Percentiles rank a stretch among this genome's conserved stretches.
These are phyloP conservation scores for Trichoderma semiorbis DNA, from an alignment of 2,329 filamentous ascomycete genomes.

Conservation along the genomic window DNA sequence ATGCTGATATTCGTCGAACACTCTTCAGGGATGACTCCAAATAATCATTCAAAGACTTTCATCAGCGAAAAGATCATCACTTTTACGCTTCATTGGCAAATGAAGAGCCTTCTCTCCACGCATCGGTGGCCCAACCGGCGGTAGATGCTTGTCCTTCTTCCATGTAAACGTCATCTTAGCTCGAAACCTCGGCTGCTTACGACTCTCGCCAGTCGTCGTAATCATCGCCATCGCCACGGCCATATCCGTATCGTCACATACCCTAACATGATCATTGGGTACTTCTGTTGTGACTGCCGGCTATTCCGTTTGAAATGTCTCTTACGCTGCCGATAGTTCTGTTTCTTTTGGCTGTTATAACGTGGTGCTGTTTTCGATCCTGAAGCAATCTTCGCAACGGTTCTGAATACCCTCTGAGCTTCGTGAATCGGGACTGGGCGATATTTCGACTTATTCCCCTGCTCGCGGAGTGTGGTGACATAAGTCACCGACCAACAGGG, in stretches of 20 bases:
- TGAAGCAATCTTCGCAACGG: neutral
- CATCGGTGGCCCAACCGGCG: neutral
- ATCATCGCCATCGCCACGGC: neutral
- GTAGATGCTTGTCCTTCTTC: neutral
- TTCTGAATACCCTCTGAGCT: neutral
- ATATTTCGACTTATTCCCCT: neutral
- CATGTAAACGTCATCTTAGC: neutral
- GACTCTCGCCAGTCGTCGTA: too few relatives aligned
- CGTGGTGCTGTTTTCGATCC: neutral
- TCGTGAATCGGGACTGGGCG: neutral
- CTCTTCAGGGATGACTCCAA: neutral
- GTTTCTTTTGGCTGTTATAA: neutral
- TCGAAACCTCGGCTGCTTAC: fast-evolving
- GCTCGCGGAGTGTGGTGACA: neutral
- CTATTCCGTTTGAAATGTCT: too few relatives aligned
- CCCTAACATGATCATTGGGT: neutral
- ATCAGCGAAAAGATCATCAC: neutral
- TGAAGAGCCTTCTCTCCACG: neutral
- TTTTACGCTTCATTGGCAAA: neutral
- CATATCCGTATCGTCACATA: neutral
- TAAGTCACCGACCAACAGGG: neutral
- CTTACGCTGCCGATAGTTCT: neutral
- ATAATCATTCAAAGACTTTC: neutral
- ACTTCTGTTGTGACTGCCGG: neutral
- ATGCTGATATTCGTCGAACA: neutral